Evolutionary conservation across 2,329 filamentous ascomycete species (phyloP).

Genomic region (Paraphaeosphaeria sporulosa): DNA sequence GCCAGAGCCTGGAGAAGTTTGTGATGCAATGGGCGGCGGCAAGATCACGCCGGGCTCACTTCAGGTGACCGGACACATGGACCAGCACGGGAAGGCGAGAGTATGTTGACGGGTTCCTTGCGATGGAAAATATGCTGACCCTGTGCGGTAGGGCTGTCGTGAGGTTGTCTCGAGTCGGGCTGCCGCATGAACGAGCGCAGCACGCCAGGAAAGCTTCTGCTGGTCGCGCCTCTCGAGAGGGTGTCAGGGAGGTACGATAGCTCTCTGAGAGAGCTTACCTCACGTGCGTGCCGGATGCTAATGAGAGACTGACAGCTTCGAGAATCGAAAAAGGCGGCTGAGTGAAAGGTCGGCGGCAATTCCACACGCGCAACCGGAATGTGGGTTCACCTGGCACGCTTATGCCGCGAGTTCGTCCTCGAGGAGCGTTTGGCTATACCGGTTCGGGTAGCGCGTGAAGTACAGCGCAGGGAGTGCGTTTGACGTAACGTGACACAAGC

Average conservation of each 20-base stretch:
- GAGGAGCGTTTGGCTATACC: background rate
- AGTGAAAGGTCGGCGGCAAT: background rate
- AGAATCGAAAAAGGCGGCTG: background rate
- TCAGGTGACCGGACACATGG: slow-evolving; percentile 3
- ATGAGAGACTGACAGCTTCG: background rate
- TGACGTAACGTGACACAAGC: slow-evolving; percentile 1
- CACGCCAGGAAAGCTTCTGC: background rate
- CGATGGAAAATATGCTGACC: background rate
- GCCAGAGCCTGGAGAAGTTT: background rate
- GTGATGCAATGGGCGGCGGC: background rate
- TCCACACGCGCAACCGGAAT: slow-evolving; percentile 7
- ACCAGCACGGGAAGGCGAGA: background rate
- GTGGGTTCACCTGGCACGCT: slow-evolving; percentile 2
- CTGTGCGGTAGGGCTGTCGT: background rate
- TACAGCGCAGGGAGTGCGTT: slow-evolving; percentile 4
- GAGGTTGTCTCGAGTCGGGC: background rate
- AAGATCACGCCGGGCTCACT: background rate
- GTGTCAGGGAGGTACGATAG: background rate
- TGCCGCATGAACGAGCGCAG: background rate
- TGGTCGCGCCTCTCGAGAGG: background rate
- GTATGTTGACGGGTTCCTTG: background rate
- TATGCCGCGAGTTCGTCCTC: background rate
- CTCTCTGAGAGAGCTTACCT: background rate
- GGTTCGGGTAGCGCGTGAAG: background rate
- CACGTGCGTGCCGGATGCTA: background rate